Evolutionary conservation across 441 rosid genomes (phyloP).

Genomic region (Croton setiger): DNA sequence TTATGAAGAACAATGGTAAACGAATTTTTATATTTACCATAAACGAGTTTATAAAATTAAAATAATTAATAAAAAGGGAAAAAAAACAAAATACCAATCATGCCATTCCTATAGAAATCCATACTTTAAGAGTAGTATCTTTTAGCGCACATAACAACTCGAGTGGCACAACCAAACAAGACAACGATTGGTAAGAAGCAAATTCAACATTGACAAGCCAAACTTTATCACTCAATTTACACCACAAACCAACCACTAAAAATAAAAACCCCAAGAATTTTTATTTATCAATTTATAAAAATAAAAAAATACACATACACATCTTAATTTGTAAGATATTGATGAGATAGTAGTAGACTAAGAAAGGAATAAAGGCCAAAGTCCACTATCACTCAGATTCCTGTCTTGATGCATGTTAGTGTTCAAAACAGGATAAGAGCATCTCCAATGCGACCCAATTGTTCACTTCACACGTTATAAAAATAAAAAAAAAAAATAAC

Average conservation of each 20-base stretch:
- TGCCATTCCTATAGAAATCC: not conserved
- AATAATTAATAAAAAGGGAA: not conserved
- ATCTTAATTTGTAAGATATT: not conserved
- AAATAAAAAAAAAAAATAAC: no score
- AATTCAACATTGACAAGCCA: constrained; percentile 9
- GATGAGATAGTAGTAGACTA: constrained; percentile 26
- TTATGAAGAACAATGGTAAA: not conserved
- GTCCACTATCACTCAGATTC: constrained; percentile 53
- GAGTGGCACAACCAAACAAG: not conserved
- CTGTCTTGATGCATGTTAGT: constrained; percentile 32
- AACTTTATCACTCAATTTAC: not conserved
- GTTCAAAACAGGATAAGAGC: not conserved
- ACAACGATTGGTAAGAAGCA: not conserved
- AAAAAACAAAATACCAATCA: no score
- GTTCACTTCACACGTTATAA: no score
- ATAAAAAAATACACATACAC: no score
- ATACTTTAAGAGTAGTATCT: not conserved
- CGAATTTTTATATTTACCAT: not conserved
- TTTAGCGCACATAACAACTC: not conserved
- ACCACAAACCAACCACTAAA: not conserved
- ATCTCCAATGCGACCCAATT: no score
- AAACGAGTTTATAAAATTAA: not conserved
- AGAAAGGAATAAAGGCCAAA: constrained; percentile 62
- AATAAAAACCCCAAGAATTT: not conserved
- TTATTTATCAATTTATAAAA: not conserved